Percentiles rank a stretch among this genome's conserved stretches.
phyloP scores from a whole-genome alignment of 805 yeast species.

The Yamadazyma paraphyllophila region DNA sequence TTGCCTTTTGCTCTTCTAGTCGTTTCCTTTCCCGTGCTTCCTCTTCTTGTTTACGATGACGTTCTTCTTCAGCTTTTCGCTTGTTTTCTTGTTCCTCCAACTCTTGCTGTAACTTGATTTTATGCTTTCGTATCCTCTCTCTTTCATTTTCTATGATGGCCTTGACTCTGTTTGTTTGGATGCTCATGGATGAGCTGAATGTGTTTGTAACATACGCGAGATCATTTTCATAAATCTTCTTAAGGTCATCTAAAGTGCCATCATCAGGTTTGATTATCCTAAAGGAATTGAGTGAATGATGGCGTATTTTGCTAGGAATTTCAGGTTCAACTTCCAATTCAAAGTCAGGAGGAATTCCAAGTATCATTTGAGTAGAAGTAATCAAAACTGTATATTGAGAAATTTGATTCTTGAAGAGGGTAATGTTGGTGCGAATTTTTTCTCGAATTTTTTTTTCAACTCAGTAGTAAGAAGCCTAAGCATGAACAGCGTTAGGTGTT shows the following conservation, averaged over 20 bases:
- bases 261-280: background rate
- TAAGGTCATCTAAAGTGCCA: slow-evolving; percentile 1
- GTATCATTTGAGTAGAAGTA: slow-evolving; percentile 18
- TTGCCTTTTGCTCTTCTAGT: slow-evolving; percentile 14
- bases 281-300: background rate
- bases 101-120: slow-evolving; percentile 17
- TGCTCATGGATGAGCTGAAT: slow-evolving; percentile 8
- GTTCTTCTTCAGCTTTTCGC: slow-evolving; percentile 21
- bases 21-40: slow-evolving; percentile 16
- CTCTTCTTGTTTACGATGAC: slow-evolving; percentile 17
- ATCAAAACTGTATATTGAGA: background rate
- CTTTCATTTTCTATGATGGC: slow-evolving; percentile 17
- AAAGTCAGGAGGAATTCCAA: slow-evolving; percentile 27
- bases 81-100: slow-evolving; percentile 10
- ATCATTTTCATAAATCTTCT: background rate
- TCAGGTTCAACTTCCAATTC: slow-evolving; percentile 15
- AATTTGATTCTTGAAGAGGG: slow-evolving; percentile 2
- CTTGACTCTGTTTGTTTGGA: slow-evolving; percentile 19
- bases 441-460: slow-evolving; percentile 8
- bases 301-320: background rate
- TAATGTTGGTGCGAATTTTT: slow-evolving; percentile 6
- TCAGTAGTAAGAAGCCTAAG: background rate
- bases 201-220: slow-evolving; percentile 7
- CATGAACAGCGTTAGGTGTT: slow-evolving; percentile 18
- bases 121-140: slow-evolving; percentile 22